Evolutionary conservation across 148 eudicot genomes (phyloP), one percentile per base, ranked within the genome.

Genomic region (Heliosperma pusillum): DNA sequence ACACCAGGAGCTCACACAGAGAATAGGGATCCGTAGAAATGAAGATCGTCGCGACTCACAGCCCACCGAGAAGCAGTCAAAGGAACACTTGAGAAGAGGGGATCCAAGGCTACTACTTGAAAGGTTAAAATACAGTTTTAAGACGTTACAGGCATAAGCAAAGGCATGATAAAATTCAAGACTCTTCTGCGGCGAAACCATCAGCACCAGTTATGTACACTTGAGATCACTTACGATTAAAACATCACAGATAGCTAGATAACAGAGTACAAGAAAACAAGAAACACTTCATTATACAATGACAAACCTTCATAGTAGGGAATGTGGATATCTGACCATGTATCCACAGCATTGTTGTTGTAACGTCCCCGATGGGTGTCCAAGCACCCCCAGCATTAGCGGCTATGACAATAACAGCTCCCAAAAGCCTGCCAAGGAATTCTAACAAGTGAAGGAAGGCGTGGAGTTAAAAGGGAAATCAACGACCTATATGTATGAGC

Each of bases 351-450:
- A 95, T 95, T 74, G 97, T 92, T 64, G 97, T 95, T 45, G 99
- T 95, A 75, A 95, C 97, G 79, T 92, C 99, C 61, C 99, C 99
- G 77, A 95, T 95, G 64, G 99, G 99, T 76, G 97, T 87, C 99
- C 99, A 95, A 68, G 97, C 92, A 80, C 99, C 99, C 80, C 99
- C 99, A 81, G 99, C 92, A 84, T 95, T 95, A 82, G 99, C 99
- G 62, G 99, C 96, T 75, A 95, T 85, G 57, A 95, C 99, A 63
- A 95, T 89, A 66, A 95, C 97, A 82, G 87, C 99, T 79, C 99
- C 99, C 42, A 95, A 87, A 85, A 95, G 79, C 97, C 97, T 95
- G 84, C 53, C 73, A 78, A 63, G 22, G 68, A 73, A 42, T 72
- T 45, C 56, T 64, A 61, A 59, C 63, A 44, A 76, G 60, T 64